Evolutionary conservation across 129 eudicot genomes (phyloP).

Genomic region (Tanacetum coccineum): DNA sequence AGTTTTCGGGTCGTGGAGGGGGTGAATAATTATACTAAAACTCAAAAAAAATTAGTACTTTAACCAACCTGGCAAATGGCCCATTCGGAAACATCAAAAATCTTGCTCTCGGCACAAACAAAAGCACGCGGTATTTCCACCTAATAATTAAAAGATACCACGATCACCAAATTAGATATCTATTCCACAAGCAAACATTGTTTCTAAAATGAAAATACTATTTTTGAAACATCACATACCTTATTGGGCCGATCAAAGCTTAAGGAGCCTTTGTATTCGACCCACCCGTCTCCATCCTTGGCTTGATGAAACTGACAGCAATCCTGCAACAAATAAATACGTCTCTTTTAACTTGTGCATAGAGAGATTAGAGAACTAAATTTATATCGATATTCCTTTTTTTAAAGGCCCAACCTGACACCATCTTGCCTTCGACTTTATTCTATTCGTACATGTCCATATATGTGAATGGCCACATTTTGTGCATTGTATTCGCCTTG

Average conservation of each 20-base stretch:
- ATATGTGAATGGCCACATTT: conserved; percentile 93
- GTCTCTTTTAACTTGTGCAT: not conserved
- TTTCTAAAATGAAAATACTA: not conserved
- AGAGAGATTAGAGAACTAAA: not conserved
- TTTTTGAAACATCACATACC: conserved; percentile 36
- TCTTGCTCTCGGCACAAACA: conserved; percentile 96
- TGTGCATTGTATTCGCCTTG: conserved; percentile 97
- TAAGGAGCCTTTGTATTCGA: conserved; percentile 88
- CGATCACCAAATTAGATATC: conserved; percentile 19
- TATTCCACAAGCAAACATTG: too few species aligned
- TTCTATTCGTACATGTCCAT: conserved; percentile 94
- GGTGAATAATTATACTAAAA: too few species aligned
- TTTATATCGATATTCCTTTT: not conserved
- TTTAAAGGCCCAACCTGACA: conserved; percentile 65
- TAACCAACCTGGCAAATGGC: conserved; percentile 92
- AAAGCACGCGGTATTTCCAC: conserved; percentile 95
- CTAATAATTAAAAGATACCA: conserved; percentile 34
- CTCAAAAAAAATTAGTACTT: not conserved
- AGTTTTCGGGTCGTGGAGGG: too few species aligned
- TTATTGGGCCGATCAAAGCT: conserved; percentile 80
- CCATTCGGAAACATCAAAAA: conserved; percentile 99
- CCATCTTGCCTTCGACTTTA: conserved; percentile 95
- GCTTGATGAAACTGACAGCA: conserved; percentile 99
- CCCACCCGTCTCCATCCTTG: conserved; percentile 99
- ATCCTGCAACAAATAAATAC: conserved; percentile 52